Conservation (phyloP, 2,329 filamentous ascomycete genomes). For the Chaetomium globosum region DNA sequence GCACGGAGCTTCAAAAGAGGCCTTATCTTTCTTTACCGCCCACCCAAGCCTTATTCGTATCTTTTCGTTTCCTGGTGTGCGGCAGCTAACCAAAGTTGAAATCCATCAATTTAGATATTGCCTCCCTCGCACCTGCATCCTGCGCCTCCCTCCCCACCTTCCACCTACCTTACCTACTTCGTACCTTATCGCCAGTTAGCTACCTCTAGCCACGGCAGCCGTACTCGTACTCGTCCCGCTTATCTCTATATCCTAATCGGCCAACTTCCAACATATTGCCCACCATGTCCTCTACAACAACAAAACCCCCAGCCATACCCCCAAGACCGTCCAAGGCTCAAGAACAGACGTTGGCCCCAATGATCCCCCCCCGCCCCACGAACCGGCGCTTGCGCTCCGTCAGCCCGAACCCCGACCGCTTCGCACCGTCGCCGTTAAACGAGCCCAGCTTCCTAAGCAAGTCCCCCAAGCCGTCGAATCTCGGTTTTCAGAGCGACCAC, state of each 20-base stretch:
- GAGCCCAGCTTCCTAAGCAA: constrained; percentile 59
- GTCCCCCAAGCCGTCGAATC: constrained; percentile 45
- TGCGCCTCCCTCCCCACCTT: background rate
- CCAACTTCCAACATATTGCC: constrained; percentile 10
- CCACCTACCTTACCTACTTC: no score
- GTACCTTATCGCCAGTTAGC: background rate
- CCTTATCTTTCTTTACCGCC: constrained; percentile 34
- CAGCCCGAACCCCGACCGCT: constrained; percentile 77
- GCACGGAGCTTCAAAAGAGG: background rate
- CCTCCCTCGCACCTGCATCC: background rate
- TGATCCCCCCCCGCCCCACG: constrained; percentile 75
- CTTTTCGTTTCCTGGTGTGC: constrained; percentile 30
- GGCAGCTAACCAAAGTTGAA: constrained; percentile 22
- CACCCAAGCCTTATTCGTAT: constrained; percentile 4
- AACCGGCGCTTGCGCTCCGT: constrained; percentile 70
- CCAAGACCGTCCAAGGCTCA: constrained; percentile 58
- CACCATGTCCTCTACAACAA: constrained; percentile 52
- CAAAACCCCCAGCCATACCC: constrained; percentile 57
- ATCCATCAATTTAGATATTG: background rate
- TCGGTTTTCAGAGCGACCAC: constrained; percentile 44
- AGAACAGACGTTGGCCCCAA: constrained; percentile 60
- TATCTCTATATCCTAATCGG: background rate
- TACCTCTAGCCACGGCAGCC: constrained; percentile 10
- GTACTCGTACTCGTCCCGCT: background rate
- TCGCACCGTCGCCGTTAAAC: constrained; percentile 83